Base-by-base conservation (phyloP, 2,329 filamentous ascomycete species). In the Pyrenophora teres region DNA sequence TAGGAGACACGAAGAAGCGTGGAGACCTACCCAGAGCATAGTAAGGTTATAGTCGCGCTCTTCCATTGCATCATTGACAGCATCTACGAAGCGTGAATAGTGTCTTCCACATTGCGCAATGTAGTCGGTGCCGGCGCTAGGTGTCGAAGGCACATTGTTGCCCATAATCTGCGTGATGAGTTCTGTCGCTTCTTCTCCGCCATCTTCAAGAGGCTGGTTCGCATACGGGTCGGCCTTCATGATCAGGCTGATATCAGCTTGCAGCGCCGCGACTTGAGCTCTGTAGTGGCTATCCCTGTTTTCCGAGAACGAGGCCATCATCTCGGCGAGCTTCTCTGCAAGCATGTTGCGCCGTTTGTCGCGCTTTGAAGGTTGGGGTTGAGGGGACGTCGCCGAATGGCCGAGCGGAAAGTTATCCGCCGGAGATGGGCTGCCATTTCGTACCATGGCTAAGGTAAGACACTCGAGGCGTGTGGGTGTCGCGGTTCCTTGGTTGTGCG, bases 271-370 rank as follows among this genome's bases (percentile, higher is more conserved):
- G 2, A 97, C 83, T 74, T 97, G 91, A 60, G 94, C 89, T 56
- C 92, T 86, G 74, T 96, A 97, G 65, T 91, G 87, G 57, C 83
- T 80, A 73, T 96, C 91, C 59, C 90, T 84, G 68, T 96, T 92
- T 57, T 87, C 84, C 58, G 86, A 84, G 75, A 96, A 93, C 60
- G 87, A 86, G 46, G 88, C 85, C 47, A 87, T 86, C 74, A 97
- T 86, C 49, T 86, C 83, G 35, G 85, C 82, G 6, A 96, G 83
- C 58, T 89, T 87, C 55, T 96, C 92, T 61, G 87, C 85, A 55
- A 97, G 85, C 66, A 87, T 86, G 66, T 90, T 90, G 56, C 92
- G 87, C 70, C 92, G 87, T 75, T 95, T 94, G 77, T 97, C 93
- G 74, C 91, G 85, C 79, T 97, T 97, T 35, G 90, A 93, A 40